phyloP scores from a whole-genome alignment of 2,329 filamentous ascomycete species.

The Sarocladiaceae sp. region DNA sequence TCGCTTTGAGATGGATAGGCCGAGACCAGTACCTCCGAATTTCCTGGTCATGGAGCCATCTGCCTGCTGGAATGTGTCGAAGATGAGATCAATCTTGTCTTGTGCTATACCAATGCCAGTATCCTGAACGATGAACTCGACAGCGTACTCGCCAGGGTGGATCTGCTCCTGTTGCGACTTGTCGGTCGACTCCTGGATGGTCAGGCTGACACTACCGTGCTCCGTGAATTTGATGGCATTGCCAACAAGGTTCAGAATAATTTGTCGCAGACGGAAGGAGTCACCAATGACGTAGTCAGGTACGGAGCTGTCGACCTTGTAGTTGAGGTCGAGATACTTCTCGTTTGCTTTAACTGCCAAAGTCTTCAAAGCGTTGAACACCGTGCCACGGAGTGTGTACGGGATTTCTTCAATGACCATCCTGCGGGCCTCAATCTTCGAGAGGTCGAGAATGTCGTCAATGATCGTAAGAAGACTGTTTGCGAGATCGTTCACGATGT shows the following conservation, averaged over 20 bases:
- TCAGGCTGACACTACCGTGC: conserved; percentile 90
- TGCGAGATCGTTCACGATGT: conserved; percentile 93
- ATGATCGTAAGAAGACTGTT: conserved; percentile 97
- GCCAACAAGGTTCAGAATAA: conserved; percentile 94
- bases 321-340: conserved; percentile 87
- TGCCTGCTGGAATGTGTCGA: conserved; percentile 98
- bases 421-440: conserved; percentile 87
- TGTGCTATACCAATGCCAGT: conserved; percentile 95
- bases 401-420: conserved; percentile 99
- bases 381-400: conserved; percentile 87
- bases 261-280: conserved; percentile 92
- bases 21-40: conserved; percentile 91
- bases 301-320: conserved; percentile 88
- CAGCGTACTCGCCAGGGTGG: conserved; percentile 74
- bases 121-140: conserved; percentile 93
- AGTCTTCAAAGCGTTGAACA: conserved; percentile 96
- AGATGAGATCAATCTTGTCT: conserved; percentile 94
- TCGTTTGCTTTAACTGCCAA: conserved; percentile 97
- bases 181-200: conserved; percentile 58
- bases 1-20: conserved; percentile 90
- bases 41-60: conserved; percentile 95
- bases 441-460: conserved; percentile 73
- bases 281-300: conserved; percentile 95
- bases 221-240: conserved; percentile 99
- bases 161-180: conserved; percentile 59